phyloP scores from a whole-genome alignment of 2,329 filamentous ascomycete species.

The Phialophora expanda region DNA sequence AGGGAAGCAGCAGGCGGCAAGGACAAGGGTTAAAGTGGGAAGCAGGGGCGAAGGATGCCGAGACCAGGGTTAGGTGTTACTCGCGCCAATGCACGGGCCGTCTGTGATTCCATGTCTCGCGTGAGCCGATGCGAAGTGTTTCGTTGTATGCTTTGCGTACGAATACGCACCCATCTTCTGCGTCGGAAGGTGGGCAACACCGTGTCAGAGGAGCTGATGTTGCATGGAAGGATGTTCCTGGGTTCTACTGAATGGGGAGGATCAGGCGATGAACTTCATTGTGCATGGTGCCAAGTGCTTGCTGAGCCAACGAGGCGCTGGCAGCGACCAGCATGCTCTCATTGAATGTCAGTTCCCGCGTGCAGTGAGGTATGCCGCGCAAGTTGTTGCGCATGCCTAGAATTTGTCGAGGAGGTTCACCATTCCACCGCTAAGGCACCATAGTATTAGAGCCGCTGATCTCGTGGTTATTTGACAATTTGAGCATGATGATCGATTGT shows the following conservation, averaged over 20 bases:
- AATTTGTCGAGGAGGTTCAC: neutral
- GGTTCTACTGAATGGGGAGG: neutral
- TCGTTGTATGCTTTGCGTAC: neutral
- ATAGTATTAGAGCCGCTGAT: neutral
- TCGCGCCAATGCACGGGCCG: neutral
- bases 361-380: neutral
- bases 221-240: neutral
- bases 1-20: slow-evolving; percentile 5
- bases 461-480: neutral
- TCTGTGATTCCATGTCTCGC: slow-evolving; percentile 1
- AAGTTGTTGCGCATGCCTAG: neutral
- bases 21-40: slow-evolving; percentile 7
- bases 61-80: neutral
- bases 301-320: neutral
- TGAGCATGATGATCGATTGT: neutral
- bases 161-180: neutral
- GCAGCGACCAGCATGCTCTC: neutral
- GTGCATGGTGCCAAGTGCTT: neutral
- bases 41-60: neutral
- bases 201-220: neutral
- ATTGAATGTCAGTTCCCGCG: no score
- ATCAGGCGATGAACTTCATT: neutral
- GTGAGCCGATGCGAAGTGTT: neutral
- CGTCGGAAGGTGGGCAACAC: neutral
- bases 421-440: neutral